Evolutionary conservation across 306 rosid genomes (phyloP).

Genomic region (Fagus crenata): DNA sequence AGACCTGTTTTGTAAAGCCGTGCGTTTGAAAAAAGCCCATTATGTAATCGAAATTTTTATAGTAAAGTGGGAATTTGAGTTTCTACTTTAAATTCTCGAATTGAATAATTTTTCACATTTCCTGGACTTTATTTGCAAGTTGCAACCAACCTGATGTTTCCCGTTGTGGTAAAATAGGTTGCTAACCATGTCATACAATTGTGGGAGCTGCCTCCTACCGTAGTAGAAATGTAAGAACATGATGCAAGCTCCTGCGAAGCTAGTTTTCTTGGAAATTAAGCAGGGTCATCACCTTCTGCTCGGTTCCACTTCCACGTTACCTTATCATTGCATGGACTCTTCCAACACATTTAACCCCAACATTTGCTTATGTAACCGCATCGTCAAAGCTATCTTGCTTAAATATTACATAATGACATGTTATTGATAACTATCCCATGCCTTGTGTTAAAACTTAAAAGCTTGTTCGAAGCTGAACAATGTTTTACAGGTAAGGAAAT

Average conservation of each 20-base stretch:
- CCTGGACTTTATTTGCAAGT: not conserved
- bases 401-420: constrained; percentile 29
- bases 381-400: constrained; percentile 48
- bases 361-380: constrained; percentile 57
- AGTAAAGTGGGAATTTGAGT: too few relatives aligned
- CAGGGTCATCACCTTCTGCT: constrained; percentile 58
- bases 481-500: too few relatives aligned
- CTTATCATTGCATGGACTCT: constrained; percentile 48
- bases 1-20: too few relatives aligned
- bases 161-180: constrained; percentile 9
- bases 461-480: too few relatives aligned
- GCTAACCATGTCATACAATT: constrained; percentile 31
- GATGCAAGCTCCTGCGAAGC: constrained; percentile 32
- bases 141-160: not conserved
- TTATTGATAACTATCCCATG: constrained; percentile 56
- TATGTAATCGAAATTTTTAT: too few relatives aligned
- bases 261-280: constrained; percentile 50
- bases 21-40: too few relatives aligned
- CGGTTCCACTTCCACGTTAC: constrained; percentile 45
- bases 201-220: constrained; percentile 55
- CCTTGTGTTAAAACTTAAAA: constrained; percentile 37
- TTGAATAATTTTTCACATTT: too few relatives aligned
- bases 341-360: constrained; percentile 53
- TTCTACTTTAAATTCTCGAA: too few relatives aligned
- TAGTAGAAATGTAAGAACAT: constrained; percentile 55